Evolutionary conservation across 2,329 filamentous ascomycete species (phyloP).

Genomic region (Gnomoniopsis sp.): DNA sequence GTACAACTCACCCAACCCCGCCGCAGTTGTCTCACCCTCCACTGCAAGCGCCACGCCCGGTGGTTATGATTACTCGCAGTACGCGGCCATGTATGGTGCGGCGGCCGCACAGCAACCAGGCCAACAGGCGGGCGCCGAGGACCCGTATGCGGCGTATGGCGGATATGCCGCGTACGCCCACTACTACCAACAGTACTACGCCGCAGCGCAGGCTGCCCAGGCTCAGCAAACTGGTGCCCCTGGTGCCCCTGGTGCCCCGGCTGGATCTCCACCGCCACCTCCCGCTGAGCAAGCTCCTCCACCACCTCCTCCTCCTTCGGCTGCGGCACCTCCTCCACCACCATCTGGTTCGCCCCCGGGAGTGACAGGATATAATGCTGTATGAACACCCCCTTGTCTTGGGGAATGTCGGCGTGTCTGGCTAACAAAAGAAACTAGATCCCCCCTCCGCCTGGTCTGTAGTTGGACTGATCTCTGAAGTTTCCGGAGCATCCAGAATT

Average conservation of each 20-base stretch:
- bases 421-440: too few relatives aligned
- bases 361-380: slow-evolving; percentile 58
- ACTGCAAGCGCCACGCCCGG: slow-evolving; percentile 39
- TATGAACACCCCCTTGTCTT: too few relatives aligned
- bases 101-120: slow-evolving; percentile 25
- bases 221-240: slow-evolving; percentile 39
- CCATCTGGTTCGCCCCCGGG: slow-evolving; percentile 51
- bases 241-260: slow-evolving; percentile 39
- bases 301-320: slow-evolving; percentile 3
- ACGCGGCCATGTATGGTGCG: slow-evolving; percentile 70
- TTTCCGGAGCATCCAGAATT: too few relatives aligned
- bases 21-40: slow-evolving; percentile 4
- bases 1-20: slow-evolving; percentile 6
- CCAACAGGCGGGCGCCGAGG: slow-evolving; percentile 38
- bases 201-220: slow-evolving; percentile 47
- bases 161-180: slow-evolving; percentile 76
- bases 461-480: too few relatives aligned
- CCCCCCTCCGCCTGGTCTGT: too few relatives aligned
- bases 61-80: slow-evolving; percentile 72
- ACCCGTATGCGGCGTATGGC: slow-evolving; percentile 88
- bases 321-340: slow-evolving; percentile 45
- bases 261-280: slow-evolving; percentile 54
- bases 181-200: slow-evolving; percentile 71
- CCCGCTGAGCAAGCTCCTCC: slow-evolving; percentile 36
- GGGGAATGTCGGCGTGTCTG: too few relatives aligned